Base-by-base conservation (phyloP, 768 basidiomycete species). In the Mycena albidolilacea region DNA sequence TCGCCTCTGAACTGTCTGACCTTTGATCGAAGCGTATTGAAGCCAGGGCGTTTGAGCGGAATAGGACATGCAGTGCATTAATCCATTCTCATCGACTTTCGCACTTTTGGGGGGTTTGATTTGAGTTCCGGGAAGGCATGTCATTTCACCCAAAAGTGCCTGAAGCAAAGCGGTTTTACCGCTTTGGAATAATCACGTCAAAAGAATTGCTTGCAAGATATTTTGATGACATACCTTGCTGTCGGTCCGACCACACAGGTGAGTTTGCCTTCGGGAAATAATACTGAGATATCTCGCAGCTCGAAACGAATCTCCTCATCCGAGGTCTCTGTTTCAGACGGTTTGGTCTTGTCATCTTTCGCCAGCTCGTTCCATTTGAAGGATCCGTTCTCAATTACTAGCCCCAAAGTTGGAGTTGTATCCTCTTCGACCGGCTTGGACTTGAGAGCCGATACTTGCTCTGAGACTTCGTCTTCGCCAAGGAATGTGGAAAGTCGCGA, bases 201-300 rank as follows among this genome's bases (percentile, higher is more conserved):
- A 35, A 48, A 46, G 15, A 17, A 30, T 30, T 14, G 21, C 58
- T 7, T 39, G 19, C 9, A 9, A 15, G 11, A 38, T 3, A 39
- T 14, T 19, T n/a, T 17, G 19, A 38, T 7, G 19, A 59, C 61
- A 37, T 61, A 70, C 69, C 69, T 70, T 35, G 94, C 95, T 7
- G 94, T 95, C 0, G 94, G 93, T 0, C 93, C 93, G 23, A 92
- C 92, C 65, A 96, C 85, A 5, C 95, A 81, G 0, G 93, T 90
- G 23, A 97, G 82, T 79, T 90, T 79, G 11, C 92, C 90, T 39
- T 91, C 87, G 0, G 95, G 94, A 83, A 97, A 96, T 55, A 82
- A 78, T 43, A 97, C 84, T 35, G 85, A 84, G 55, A 96, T 84
- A 78, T 95, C 91, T 63, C 81, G 81, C 48, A 97, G 82, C 79